Evolutionary conservation across 345 rosid genomes (phyloP).

Genomic region (Arabidopsis thaliana): TAIR10.1 NC_003075.7:1237001-1237500

Average conservation of each 20-base stretch:
- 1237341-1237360: conserved; percentile 36
- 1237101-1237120: conserved; percentile 37
- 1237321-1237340: conserved; percentile 36
- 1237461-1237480: not conserved
- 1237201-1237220: conserved; percentile 43
- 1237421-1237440: conserved; percentile 10
- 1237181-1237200: conserved; percentile 21
- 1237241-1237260: not conserved
- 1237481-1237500: not conserved
- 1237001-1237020: not conserved
- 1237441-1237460: not conserved
- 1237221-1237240: conserved; percentile 36
- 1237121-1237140: conserved; percentile 49
- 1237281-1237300: conserved; percentile 34
- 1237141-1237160: conserved; percentile 44
- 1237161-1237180: conserved; percentile 43
- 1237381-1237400: not conserved
- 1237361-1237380: conserved; percentile 23
- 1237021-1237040: not conserved
- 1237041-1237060: not conserved
- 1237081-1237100: conserved; percentile 13
- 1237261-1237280: conserved; percentile 32
- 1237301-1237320: conserved; percentile 39
- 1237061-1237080: conserved; percentile 19
- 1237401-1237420: not conserved